Percentiles rank a stretch among this genome's conserved stretches.
These are phyloP conservation scores for Euclidium syriacum DNA, from an alignment of 345 rosid genomes.

Conservation along the genomic window DNA sequence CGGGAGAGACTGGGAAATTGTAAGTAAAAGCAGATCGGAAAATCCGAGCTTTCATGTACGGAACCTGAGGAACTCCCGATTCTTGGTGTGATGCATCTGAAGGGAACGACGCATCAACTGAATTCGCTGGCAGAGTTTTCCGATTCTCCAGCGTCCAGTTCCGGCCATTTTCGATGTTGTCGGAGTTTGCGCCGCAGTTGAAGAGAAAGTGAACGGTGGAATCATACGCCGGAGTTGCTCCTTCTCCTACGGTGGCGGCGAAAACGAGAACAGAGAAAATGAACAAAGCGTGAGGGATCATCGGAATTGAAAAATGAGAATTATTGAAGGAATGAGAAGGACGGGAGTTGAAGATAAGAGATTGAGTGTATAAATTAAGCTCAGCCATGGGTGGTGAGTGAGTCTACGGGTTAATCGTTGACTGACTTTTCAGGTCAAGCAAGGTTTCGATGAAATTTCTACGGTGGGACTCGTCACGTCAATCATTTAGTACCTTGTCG, in stretches of 20 bases:
- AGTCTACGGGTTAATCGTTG: conserved; percentile 4
- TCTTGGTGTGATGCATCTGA: not conserved
- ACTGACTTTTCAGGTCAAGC: conserved; percentile 15
- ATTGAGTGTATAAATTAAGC: not conserved
- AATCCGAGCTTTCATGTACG: conserved; percentile 29
- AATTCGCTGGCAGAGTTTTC: not conserved
- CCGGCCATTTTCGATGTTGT: not conserved
- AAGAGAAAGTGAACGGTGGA: conserved; percentile 12
- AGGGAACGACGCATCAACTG: not conserved
- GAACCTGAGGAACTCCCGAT: not conserved
- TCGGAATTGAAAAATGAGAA: not conserved
- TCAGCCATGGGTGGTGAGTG: not conserved
- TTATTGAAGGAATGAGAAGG: not conserved
- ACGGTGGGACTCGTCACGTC: not conserved
- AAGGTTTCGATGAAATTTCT: not conserved
- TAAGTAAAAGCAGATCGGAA: conserved; percentile 19
- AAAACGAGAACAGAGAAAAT: not conserved
- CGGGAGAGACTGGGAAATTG: conserved; percentile 13
- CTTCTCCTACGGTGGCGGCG: not conserved
- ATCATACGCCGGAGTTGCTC: not conserved
- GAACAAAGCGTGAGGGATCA: not conserved
- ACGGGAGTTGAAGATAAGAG: not conserved
- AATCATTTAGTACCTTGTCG: not conserved
- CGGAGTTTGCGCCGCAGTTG: conserved; percentile 7
- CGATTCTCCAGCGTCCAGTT: not conserved